These are phyloP conservation scores for Bonia amplexicaulis DNA, from an alignment of 176 grass and related monocot genomes.

Conservation along the genomic window DNA sequence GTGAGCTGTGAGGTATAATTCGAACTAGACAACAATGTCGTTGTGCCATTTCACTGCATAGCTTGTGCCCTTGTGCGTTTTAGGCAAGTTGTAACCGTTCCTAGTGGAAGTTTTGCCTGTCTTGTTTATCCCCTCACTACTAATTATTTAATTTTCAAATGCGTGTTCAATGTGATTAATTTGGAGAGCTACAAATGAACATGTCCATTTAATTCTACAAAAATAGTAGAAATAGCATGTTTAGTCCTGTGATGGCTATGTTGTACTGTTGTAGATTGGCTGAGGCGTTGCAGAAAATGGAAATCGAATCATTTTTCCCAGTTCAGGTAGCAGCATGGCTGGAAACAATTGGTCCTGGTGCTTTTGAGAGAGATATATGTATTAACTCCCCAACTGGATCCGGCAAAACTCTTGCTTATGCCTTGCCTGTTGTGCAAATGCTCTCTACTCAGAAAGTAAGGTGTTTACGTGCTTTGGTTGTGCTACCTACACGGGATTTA, in stretches of 20 bases:
- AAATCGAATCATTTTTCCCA: conserved; percentile 66
- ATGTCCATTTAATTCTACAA: background rate
- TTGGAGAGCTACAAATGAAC: background rate
- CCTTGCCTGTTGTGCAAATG: conserved; percentile 77
- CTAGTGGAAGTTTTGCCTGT: background rate
- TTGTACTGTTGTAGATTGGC: conserved; percentile 47
- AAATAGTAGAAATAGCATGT: background rate
- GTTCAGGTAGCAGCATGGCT: conserved; percentile 80
- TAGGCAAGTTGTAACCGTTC: background rate
- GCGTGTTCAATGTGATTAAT: background rate
- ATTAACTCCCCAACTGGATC: conserved; percentile 94
- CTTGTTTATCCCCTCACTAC: background rate
- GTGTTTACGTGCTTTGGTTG: conserved; percentile 77
- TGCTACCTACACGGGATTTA: conserved; percentile 84
- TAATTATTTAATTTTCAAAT: background rate
- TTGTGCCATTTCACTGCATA: background rate
- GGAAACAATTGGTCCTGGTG: conserved; percentile 75
- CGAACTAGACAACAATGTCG: background rate
- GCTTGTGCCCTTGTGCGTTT: background rate
- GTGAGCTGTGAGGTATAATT: background rate
- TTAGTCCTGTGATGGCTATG: background rate
- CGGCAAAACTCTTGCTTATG: conserved; percentile 92
- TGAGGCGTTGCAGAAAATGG: conserved; percentile 57
- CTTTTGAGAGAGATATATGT: conserved; percentile 94
- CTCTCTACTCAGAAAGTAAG: conserved; percentile 51